phyloP scores from a whole-genome alignment of 2,329 filamentous ascomycete species.

The Ophiosphaerella korrae region DNA sequence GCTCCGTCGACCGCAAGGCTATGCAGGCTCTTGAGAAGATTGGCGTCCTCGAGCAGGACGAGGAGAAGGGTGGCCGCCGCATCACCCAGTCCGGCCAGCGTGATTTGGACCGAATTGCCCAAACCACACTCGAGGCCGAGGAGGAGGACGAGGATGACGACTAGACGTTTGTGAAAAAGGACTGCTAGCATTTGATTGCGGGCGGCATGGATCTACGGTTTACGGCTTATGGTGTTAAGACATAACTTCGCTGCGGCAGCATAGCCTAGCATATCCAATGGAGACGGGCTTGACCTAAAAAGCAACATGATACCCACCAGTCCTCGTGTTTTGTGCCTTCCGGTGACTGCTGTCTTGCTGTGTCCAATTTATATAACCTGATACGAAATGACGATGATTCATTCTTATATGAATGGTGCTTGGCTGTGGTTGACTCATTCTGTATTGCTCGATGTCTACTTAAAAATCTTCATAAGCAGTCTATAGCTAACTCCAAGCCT shows the following conservation, averaged over 20 bases:
- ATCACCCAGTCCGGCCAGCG: slow-evolving; percentile 98
- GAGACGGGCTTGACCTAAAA: slow-evolving; percentile 41
- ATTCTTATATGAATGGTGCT: too few relatives aligned
- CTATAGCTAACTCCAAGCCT: background rate
- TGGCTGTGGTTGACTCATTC: too few relatives aligned
- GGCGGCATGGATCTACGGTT: slow-evolving; percentile 38
- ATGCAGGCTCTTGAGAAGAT: slow-evolving; percentile 99
- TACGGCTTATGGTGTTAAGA: slow-evolving; percentile 46
- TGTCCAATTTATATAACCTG: background rate
- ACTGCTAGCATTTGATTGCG: slow-evolving; percentile 34
- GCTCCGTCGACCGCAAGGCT: slow-evolving; percentile 95
- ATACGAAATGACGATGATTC: too few relatives aligned
- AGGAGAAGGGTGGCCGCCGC: slow-evolving; percentile 97
- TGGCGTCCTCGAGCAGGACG: slow-evolving; percentile 94
- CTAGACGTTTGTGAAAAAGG: slow-evolving; percentile 33
- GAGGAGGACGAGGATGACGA: slow-evolving; percentile 55
- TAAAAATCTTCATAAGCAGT: background rate
- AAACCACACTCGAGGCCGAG: slow-evolving; percentile 58
- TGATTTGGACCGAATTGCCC: slow-evolving; percentile 84
- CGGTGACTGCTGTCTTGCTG: background rate
- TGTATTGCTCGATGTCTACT: too few relatives aligned
- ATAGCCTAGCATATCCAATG: slow-evolving; percentile 44
- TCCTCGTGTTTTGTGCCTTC: background rate
- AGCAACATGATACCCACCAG: slow-evolving; percentile 35
- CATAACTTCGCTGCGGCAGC: slow-evolving; percentile 34